phyloP scores from a whole-genome alignment of 495 filamentous ascomycete species.

The Eremomyces bilateralis region DNA sequence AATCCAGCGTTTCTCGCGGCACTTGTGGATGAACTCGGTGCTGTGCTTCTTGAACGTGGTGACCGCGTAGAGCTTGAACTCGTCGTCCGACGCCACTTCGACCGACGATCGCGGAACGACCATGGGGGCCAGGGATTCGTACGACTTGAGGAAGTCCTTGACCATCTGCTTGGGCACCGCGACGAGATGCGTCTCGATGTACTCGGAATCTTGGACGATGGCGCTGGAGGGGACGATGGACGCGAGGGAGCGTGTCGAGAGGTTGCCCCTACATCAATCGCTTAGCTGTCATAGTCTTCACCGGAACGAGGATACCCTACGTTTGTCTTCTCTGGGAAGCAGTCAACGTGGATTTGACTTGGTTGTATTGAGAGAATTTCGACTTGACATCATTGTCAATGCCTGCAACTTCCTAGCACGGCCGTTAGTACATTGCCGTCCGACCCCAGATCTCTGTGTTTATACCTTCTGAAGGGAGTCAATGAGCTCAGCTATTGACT shows the following conservation, averaged over 20 bases:
- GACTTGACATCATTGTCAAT: slow-evolving; percentile 87
- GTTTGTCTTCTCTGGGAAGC: slow-evolving; percentile 71
- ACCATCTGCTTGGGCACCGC: slow-evolving; percentile 55
- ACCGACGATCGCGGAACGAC: slow-evolving; percentile 76
- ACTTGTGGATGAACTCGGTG: slow-evolving; percentile 69
- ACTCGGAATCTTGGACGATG: slow-evolving; percentile 78
- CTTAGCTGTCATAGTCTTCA: slow-evolving; percentile 1
- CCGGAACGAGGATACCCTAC: slow-evolving; percentile 22
- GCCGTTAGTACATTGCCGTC: background rate
- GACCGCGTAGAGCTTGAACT: slow-evolving; percentile 74
- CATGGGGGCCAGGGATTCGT: slow-evolving; percentile 68
- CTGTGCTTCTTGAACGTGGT: slow-evolving; percentile 83
- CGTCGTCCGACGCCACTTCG: slow-evolving; percentile 57
- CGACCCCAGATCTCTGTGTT: background rate
- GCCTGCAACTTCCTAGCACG: slow-evolving; percentile 48
- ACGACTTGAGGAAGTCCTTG: slow-evolving; percentile 73
- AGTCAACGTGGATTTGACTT: slow-evolving; percentile 59
- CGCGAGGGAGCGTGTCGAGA: slow-evolving; percentile 81
- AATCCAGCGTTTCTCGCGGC: slow-evolving; percentile 77
- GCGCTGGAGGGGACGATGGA: slow-evolving; percentile 57
- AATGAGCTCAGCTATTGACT: slow-evolving; percentile 62
- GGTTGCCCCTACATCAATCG: slow-evolving; percentile 47
- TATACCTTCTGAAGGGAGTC: slow-evolving; percentile 66
- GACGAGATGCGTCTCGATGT: slow-evolving; percentile 84
- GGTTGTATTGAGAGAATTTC: slow-evolving; percentile 84